Evolutionary conservation across 768 basidiomycete genomes (phyloP).

Genomic region (Hemileccinum impolitum): DNA sequence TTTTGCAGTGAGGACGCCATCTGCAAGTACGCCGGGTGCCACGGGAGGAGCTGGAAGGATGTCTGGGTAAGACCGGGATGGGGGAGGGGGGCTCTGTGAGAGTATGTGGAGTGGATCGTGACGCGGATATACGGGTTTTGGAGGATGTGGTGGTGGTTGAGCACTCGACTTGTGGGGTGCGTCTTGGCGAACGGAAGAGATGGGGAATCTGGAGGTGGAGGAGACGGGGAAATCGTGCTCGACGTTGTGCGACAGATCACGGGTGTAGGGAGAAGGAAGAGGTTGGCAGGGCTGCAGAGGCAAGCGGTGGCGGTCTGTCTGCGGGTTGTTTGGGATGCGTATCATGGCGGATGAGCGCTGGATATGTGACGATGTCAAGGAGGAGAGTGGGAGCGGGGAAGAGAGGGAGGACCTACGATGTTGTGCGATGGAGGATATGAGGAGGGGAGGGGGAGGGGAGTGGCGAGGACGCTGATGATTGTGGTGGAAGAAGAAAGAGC

Average conservation of each 20-base stretch:
- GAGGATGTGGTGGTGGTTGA: constrained; percentile 21
- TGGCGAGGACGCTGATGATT: constrained; percentile 1
- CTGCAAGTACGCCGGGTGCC: constrained; percentile 35
- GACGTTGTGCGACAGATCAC: constrained; percentile 12
- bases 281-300: constrained; percentile 19
- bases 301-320: no score
- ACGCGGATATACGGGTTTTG: constrained; percentile 27
- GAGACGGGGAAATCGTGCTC: constrained; percentile 24
- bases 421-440: no score
- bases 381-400: not conserved
- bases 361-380: constrained; percentile 14
- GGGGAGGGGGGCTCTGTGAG: constrained; percentile 18
- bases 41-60: constrained; percentile 23
- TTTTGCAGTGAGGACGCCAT: constrained; percentile 44
- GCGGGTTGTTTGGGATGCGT: constrained; percentile 9
- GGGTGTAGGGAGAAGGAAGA: constrained; percentile 9
- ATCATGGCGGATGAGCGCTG: constrained; percentile 16
- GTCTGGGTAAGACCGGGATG: constrained; percentile 20
- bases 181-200: constrained; percentile 37
- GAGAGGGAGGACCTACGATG: constrained; percentile 6
- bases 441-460: not conserved
- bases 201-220: constrained; percentile 30
- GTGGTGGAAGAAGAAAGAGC: not conserved
- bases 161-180: constrained; percentile 21
- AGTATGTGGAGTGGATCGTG: constrained; percentile 32